Conservation (phyloP, 129 eudicot genomes). For the Ambrosia artemisiifolia region DNA sequence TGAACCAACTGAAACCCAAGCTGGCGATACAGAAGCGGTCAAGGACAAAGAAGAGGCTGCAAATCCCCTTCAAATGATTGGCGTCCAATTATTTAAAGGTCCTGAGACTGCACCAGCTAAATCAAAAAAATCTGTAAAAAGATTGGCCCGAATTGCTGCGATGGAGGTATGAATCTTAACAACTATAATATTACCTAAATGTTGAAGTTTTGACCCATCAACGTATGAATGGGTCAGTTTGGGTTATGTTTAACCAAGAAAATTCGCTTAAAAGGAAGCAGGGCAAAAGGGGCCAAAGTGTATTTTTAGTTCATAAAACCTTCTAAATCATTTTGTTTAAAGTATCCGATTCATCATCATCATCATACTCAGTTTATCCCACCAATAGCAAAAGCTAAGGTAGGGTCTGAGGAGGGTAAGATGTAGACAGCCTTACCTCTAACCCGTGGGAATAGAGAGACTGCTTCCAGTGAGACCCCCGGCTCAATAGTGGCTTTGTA, state of each 20-base stretch:
- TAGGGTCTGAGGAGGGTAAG: too few relatives aligned
- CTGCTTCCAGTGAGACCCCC: too few relatives aligned
- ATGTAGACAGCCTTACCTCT: too few relatives aligned
- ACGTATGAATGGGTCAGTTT: not conserved
- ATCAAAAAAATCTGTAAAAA: slow-evolving; percentile 64
- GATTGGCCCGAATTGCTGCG: slow-evolving; percentile 44
- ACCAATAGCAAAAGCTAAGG: too few relatives aligned
- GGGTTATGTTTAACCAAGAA: not conserved
- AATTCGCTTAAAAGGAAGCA: not conserved
- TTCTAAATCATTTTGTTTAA: not conserved
- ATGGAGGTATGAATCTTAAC: slow-evolving; percentile 52
- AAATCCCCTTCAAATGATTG: slow-evolving; percentile 92
- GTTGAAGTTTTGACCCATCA: not conserved
- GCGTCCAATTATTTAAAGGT: slow-evolving; percentile 82
- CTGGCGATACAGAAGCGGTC: slow-evolving; percentile 52
- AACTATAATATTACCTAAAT: not conserved
- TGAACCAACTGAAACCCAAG: slow-evolving; percentile 68
- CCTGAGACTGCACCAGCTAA: slow-evolving; percentile 47
- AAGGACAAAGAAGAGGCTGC: slow-evolving; percentile 78
- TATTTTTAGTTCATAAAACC: slow-evolving; percentile 7
- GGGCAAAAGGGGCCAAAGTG: not conserved
- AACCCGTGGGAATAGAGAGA: too few relatives aligned
- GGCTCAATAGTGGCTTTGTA: too few relatives aligned
- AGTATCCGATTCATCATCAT: too few relatives aligned
- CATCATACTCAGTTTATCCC: too few relatives aligned